phyloP scores from a whole-genome alignment of 73 alveolate genomes.

The Blepharisma stoltei region DNA sequence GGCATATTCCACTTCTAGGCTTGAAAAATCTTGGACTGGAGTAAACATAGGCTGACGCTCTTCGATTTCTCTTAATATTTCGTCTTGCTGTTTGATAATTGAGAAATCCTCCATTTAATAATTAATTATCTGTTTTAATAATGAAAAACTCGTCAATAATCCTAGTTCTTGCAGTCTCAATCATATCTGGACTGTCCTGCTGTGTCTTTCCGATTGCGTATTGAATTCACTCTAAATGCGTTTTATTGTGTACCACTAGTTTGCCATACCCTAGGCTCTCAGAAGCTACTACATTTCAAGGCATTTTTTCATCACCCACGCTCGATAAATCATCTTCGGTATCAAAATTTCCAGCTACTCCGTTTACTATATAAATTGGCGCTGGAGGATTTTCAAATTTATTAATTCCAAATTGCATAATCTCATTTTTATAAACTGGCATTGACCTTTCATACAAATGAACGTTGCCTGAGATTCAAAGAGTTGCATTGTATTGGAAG shows the following conservation, averaged over 20 bases:
- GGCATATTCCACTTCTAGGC: slow-evolving; percentile 41
- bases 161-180: too few species aligned
- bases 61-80: slow-evolving; percentile 46
- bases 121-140: too few species aligned
- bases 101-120: neutral
- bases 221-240: neutral
- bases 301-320: neutral
- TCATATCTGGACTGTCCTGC: neutral
- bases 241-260: neutral
- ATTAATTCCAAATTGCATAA: too few species aligned
- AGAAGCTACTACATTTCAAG: neutral
- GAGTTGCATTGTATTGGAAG: neutral
- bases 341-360: slow-evolving; percentile 21
- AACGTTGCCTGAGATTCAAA: neutral
- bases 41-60: slow-evolving; percentile 34
- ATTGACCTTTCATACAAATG: slow-evolving; percentile 22
- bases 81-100: slow-evolving; percentile 29
- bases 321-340: neutral
- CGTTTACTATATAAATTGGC: neutral
- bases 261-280: slow-evolving; percentile 10
- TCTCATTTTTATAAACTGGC: neutral
- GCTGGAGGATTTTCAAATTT: neutral
- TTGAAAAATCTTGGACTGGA: slow-evolving; percentile 16
- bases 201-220: slow-evolving; percentile 13
- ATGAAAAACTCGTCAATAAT: too few species aligned